Evolutionary conservation across 1,284 basidiomycete genomes (phyloP).

Genomic region (Malassezia sympodialis): DNA sequence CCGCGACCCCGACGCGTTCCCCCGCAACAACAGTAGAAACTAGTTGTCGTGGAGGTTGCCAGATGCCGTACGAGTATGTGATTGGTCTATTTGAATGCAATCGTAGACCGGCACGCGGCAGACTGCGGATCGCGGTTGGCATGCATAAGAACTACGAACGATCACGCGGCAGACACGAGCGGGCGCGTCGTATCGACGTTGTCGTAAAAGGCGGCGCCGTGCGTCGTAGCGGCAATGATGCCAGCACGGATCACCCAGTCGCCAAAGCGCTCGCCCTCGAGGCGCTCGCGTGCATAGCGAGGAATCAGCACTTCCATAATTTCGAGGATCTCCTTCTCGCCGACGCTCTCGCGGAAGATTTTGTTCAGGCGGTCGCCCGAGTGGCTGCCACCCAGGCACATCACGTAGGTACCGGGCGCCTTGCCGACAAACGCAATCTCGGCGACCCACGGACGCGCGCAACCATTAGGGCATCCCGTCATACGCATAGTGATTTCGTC

Average conservation of each 20-base stretch:
- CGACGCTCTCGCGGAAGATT: slow-evolving; percentile 78
- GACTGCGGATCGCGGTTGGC: background rate
- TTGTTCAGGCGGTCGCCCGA: slow-evolving; percentile 87
- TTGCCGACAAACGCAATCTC: slow-evolving; percentile 96
- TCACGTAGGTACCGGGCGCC: slow-evolving; percentile 81
- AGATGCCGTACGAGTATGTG: background rate
- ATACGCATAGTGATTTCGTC: slow-evolving; percentile 96
- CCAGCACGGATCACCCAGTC: slow-evolving; percentile 69
- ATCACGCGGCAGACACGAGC: background rate
- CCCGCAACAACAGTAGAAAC: background rate
- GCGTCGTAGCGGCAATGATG: slow-evolving; percentile 38
- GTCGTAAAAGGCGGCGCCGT: slow-evolving; percentile 38
- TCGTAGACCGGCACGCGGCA: background rate
- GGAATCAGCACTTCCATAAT: slow-evolving; percentile 88
- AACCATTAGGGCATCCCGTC: slow-evolving; percentile 52
- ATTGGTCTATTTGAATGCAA: background rate
- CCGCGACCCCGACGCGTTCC: background rate
- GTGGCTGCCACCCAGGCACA: slow-evolving; percentile 93
- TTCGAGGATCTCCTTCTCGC: slow-evolving; percentile 83
- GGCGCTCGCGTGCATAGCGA: slow-evolving; percentile 75
- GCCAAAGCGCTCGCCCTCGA: slow-evolving; percentile 84
- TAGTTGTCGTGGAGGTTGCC: background rate
- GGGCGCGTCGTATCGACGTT: slow-evolving; percentile 19
- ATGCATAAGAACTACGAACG: background rate
- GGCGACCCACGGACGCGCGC: slow-evolving; percentile 70